phyloP scores from a whole-genome alignment of 108 stramenopile species.

The Skeletonema grethae region DNA sequence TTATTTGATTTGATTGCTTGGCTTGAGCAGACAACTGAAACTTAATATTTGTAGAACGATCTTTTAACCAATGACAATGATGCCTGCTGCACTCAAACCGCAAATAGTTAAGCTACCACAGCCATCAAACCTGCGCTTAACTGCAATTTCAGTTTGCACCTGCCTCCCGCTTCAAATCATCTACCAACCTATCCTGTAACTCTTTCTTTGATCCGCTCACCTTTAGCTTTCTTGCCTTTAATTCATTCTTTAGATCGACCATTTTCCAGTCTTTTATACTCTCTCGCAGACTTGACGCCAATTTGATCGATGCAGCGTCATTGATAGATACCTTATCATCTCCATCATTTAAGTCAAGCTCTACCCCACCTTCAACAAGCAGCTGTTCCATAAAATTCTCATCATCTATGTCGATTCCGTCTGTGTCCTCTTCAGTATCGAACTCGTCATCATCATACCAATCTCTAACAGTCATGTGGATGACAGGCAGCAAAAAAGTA shows the following conservation, averaged over 20 bases:
- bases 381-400: conserved; percentile 10
- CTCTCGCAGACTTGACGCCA: conserved; percentile 50
- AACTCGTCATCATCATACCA: conserved; percentile 86
- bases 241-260: conserved; percentile 55
- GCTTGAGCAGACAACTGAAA: background rate
- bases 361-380: conserved; percentile 1
- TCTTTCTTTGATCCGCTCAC: conserved; percentile 64
- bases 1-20: background rate
- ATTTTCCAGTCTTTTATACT: conserved; percentile 58
- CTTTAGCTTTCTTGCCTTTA: conserved; percentile 56
- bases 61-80: background rate
- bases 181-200: conserved; percentile 59
- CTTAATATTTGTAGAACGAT: background rate
- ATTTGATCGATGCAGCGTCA: conserved; percentile 15
- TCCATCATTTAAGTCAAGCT: conserved; percentile 14
- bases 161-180: conserved; percentile 61
- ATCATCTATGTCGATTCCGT: conserved; percentile 15
- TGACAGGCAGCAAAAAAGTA: conserved; percentile 65
- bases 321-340: conserved; percentile 12
- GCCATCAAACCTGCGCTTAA: background rate
- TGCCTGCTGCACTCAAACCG: background rate
- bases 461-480: conserved; percentile 81
- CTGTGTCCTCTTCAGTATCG: conserved; percentile 9
- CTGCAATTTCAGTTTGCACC: background rate
- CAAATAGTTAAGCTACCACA: background rate